Evolutionary conservation across 2,329 filamentous ascomycete species (phyloP), one percentile per base, ranked within the genome.

Genomic region (Aspergillus sp.): DNA sequence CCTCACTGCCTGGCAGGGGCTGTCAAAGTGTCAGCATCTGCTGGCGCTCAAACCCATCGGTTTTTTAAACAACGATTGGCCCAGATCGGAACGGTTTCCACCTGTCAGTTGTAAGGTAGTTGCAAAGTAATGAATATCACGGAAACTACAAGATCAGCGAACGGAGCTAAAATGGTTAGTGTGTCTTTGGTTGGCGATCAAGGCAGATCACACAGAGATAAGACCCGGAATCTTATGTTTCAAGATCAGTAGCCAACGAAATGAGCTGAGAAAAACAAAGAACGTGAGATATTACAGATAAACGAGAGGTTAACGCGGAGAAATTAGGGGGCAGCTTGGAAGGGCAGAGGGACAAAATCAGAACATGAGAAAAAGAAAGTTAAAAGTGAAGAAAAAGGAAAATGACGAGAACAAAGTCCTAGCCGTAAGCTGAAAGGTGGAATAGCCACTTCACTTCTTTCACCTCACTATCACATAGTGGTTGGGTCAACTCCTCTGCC

Each of bases 41-140:
- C 47, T 51, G 63, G 63, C 50, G 49, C 36, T 55, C 45, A 55
- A 55, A 47, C 58, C 51, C 55, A 62, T 56, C 52, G 8, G 39
- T 17, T 41, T 59, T 1, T 48, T 41, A 45, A 38, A 56, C 28
- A 51, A 25, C 28, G 30, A 58, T 55, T 55, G 39, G 56, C 41
- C 47, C 17, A 62, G 55, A 59, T 57, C 62, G 59, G 53, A 63
- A 63, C 43, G 41, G 61, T 57, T 45, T 32, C 60, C 54, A 50
- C 41, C 41, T 47, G 13, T 25, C 28, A 45, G 39, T 43, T 36
- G 32, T 36, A 36, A 36, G 32, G 32, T 36, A 36, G 32, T 12
- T 36, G 32, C 32, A 36, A 36, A 36, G 32, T 36, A 36, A 36
- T 36, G 32, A 36, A 36, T 36, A 36, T 36, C 32, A 15, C 32